Evolutionary conservation across 2,329 filamentous ascomycete genomes (phyloP), one percentile per base, ranked within the genome.

Genomic region (Cryphonectria japonica): DNA sequence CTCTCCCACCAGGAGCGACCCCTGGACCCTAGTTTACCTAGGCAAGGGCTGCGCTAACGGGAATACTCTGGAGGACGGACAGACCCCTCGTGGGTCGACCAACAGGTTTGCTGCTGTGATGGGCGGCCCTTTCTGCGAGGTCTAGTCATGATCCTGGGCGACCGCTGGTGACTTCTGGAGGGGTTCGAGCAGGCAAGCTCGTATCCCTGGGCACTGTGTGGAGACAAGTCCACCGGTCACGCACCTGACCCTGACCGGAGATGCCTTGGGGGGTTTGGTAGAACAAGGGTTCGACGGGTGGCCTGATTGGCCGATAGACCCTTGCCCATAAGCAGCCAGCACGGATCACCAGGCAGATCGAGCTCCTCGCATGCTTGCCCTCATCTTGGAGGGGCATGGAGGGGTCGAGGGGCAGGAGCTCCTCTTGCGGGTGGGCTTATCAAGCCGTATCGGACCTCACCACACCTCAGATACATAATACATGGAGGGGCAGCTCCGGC

Each of bases 321-420:
- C 69, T 54, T 60, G 60, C 32, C 39, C 5, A 52, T 66, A 65
- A 39, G 62, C 59, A 39, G 62, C 59, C 66, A 65, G 63, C 63
- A 65, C 63, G 41, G 43, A 65, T n/a, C 63, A 65, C 52, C 64
- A 63, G 29, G 37, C 57, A 64, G 64, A 60, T 64, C 26, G 59
- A 67, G 67, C 67, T 62, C 34, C 57, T 62, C 68, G 69, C 63
- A 66, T 29, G 29, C 57, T 22, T 22, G 60, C 32, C 39, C 61
- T 64, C 61, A 29, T 29, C 54, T 59, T 71, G 67, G 70, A 71
- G 70, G 70, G 70, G 70, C 70, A 72, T 70, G 70, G 70, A 72
- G 70, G 70, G 70, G 70, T 70, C 68, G 41, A 67, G 57, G 60
- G 34, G 50, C 46, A 70, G 69, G 67, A 60, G 69, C 61, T 43